Base-by-base conservation (phyloP, 2,329 filamentous ascomycete genomes). In the Fonsecaea pedrosoi region DNA sequence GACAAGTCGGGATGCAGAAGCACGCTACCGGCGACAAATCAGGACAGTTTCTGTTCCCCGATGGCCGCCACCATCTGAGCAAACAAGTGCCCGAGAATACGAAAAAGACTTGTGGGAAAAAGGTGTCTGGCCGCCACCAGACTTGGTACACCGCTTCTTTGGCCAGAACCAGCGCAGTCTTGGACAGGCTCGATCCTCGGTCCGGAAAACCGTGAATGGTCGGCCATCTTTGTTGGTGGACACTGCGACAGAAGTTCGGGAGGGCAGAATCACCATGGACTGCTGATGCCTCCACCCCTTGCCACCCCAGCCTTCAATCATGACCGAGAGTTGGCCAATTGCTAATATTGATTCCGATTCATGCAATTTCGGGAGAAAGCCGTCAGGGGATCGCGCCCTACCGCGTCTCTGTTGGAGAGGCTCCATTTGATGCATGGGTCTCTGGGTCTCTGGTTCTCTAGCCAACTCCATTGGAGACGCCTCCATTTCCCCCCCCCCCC, bases 351-450 rank as follows among this genome's bases (percentile, higher is more conserved):
- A 50, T 25, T 50, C 7, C 6, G 12, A 25, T 21, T 50, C 45
- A 25, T 25, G 45, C 45, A 50, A 50, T 50, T 50, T 50, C 45
- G 45, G 45, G 45, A 50, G 45, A 10, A 8, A 50, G 45, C 45
- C 45, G 15, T 25, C 25, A 25, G 25, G 45, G 45, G 45, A 50
- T 50, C 45, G 45, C 45, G 7, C 25, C 45, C 18, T 25, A 25
- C 45, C 18, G 45, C 4, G 45, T 50, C 45, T 25, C 21, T 50
- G 9, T 9, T 50, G 18, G 18, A 21, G 12, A 25, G 25, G 45
- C 45, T 50, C 45, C 45, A 10, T 25, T 12, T 4, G 2, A 18
- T 50, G 18, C 45, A n/a, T 50, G 45, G 45, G 40, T 50, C 3
- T 25, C 25, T 25, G 25, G 25, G 25, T 25, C 45, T 21, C 45